These are phyloP conservation scores for Fusarium sp. DNA, from an alignment of 2,329 filamentous ascomycete species.

Conservation along the genomic window DNA sequence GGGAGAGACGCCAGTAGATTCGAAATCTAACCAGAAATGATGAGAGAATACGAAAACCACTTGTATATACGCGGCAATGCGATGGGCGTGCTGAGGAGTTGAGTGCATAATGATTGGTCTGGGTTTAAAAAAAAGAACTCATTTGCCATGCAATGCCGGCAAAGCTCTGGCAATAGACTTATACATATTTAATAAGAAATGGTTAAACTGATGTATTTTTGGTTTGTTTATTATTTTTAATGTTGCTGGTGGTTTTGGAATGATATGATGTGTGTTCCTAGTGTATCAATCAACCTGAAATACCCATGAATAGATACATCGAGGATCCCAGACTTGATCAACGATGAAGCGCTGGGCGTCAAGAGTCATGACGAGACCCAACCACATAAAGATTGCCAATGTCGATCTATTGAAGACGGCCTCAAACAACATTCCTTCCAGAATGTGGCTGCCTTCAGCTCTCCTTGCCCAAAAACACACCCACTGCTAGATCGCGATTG, in stretches of 20 bases:
- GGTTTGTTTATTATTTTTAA: background rate
- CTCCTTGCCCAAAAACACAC: background rate
- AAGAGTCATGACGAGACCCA: background rate
- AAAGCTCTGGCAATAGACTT: constrained; percentile 40
- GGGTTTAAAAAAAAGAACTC: constrained; percentile 39
- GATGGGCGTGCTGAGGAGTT: constrained; percentile 42
- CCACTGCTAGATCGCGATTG: background rate
- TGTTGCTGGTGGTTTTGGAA: background rate
- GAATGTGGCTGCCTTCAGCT: background rate
- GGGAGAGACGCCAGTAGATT: constrained; percentile 73
- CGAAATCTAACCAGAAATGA: constrained; percentile 15
- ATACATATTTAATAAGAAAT: constrained; percentile 43
- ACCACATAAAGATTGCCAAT: background rate
- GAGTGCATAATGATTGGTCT: constrained; percentile 43
- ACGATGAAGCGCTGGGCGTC: background rate
- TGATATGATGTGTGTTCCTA: constrained; percentile 1
- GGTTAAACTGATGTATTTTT: constrained; percentile 32
- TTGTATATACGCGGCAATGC: constrained; percentile 46
- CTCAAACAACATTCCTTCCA: background rate
- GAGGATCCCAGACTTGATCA: background rate
- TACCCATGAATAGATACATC: background rate
- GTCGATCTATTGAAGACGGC: background rate
- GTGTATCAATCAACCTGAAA: background rate
- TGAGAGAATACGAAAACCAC: constrained; percentile 28
- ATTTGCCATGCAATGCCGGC: constrained; percentile 36